Evolutionary conservation across 257 asterid species (phyloP).

Genomic region (Ligustrum vulgare): DNA sequence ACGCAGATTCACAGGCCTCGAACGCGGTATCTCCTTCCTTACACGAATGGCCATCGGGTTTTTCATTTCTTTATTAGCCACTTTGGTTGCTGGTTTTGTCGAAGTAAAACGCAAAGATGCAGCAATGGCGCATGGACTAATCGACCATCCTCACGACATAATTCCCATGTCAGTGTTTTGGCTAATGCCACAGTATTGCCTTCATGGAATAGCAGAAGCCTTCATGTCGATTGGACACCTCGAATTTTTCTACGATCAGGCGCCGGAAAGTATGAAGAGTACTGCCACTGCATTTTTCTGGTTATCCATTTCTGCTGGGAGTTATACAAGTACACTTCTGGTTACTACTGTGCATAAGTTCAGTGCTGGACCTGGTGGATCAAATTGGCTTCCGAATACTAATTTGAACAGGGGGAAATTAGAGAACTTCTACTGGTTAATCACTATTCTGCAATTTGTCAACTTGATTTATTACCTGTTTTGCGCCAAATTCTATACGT

Average conservation of each 20-base stretch:
- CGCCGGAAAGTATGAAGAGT: slow-evolving; percentile 90
- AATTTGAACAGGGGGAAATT: slow-evolving; percentile 65
- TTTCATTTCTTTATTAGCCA: slow-evolving; percentile 52
- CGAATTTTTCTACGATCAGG: slow-evolving; percentile 84
- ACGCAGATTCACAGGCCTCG: slow-evolving; percentile 64
- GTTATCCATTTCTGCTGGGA: slow-evolving; percentile 78
- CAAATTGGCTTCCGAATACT: slow-evolving; percentile 80
- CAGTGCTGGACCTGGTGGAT: slow-evolving; percentile 49
- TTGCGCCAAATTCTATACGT: slow-evolving; percentile 70
- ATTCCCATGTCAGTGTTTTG: slow-evolving; percentile 73
- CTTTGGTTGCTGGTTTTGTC: slow-evolving; percentile 64
- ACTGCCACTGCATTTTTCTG: slow-evolving; percentile 75
- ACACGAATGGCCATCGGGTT: slow-evolving; percentile 78
- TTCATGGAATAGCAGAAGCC: slow-evolving; percentile 85
- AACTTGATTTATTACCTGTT: slow-evolving; percentile 63
- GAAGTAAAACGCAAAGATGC: slow-evolving; percentile 60
- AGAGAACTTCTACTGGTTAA: slow-evolving; percentile 84
- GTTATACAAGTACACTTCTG: slow-evolving; percentile 66
- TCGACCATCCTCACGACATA: slow-evolving; percentile 35
- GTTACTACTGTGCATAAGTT: slow-evolving; percentile 55
- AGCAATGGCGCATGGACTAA: slow-evolving; percentile 45
- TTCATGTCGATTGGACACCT: slow-evolving; percentile 83
- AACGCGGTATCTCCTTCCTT: slow-evolving; percentile 73
- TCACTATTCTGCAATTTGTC: slow-evolving; percentile 60
- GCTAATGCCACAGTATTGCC: slow-evolving; percentile 69